phyloP scores from a whole-genome alignment of 768 basidiomycete genomes.

The Cyathus striatus region DNA sequence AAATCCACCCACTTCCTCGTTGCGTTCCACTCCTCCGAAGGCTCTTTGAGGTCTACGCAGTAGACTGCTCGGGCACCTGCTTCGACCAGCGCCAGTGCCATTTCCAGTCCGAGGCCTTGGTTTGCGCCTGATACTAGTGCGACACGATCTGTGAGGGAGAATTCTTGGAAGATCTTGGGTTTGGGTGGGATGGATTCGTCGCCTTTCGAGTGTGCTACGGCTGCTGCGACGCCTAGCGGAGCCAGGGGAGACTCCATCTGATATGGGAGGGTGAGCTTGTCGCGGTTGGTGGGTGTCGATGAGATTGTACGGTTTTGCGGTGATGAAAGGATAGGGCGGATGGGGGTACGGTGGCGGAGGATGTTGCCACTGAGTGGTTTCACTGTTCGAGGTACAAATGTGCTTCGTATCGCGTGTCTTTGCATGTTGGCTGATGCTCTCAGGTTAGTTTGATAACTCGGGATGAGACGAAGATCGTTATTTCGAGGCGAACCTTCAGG shows the following conservation, averaged over 20 bases:
- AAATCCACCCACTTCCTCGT: constrained; percentile 37
- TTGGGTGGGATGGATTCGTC: constrained; percentile 13
- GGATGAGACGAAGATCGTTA: too few relatives aligned
- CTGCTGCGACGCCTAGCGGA: constrained; percentile 14
- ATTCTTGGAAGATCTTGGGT: constrained; percentile 38
- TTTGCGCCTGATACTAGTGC: constrained; percentile 50
- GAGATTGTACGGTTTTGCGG: not conserved
- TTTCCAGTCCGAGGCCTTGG: constrained; percentile 53
- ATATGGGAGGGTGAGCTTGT: constrained; percentile 5
- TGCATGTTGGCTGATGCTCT: too few relatives aligned
- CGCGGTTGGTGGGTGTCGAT: not conserved
- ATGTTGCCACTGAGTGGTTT: not conserved
- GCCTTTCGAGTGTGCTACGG: constrained; percentile 12
- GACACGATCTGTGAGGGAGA: constrained; percentile 40
- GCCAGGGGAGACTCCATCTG: constrained; percentile 7
- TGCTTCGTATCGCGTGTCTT: too few relatives aligned
- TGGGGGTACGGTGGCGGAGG: not conserved
- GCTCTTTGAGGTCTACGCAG: constrained; percentile 52
- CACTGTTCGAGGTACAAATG: too few relatives aligned
- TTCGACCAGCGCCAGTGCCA: constrained; percentile 19
- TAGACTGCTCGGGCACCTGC: constrained; percentile 35
- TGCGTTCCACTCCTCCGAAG: constrained; percentile 48
- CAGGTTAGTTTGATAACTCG: too few relatives aligned
- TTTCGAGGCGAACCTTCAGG: too few relatives aligned
- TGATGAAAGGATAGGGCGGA: not conserved